Conservation (phyloP, 202 grass and related monocot species). For the Carex arenaria region DNA sequence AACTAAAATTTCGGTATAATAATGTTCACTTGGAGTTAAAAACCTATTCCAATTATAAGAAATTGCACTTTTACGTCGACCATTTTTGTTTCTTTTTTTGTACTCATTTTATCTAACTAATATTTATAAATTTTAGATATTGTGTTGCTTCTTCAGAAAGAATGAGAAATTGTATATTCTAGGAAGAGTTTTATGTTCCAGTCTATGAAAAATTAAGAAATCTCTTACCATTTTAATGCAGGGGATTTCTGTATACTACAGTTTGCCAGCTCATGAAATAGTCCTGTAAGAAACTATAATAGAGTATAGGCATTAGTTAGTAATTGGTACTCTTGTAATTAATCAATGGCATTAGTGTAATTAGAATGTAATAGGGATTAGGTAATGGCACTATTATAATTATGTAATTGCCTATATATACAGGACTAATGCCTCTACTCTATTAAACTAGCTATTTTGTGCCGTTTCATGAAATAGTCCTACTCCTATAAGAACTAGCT, state of each 20-base stretch:
- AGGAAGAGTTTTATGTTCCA: not conserved
- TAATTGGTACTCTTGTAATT: no score
- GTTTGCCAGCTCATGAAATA: not conserved
- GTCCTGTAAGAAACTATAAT: not conserved
- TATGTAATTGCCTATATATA: no score
- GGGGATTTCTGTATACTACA: not conserved
- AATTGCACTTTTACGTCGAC: not conserved
- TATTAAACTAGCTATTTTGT: not conserved
- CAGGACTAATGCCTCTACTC: no score
- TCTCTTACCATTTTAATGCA: not conserved
- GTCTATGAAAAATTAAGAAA: not conserved
- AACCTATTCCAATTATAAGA: not conserved
- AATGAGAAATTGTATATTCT: not conserved
- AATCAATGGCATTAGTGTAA: no score
- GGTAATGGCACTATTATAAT: no score
- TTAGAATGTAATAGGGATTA: no score
- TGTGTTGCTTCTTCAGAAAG: not conserved
- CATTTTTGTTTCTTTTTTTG: not conserved
- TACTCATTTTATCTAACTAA: not conserved
- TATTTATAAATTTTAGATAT: not conserved
- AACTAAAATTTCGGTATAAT: not conserved
- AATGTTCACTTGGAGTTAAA: not conserved
- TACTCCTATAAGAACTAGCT: not conserved
- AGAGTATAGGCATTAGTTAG: no score
- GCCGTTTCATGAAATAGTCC: not conserved